Evolutionary conservation across 73 alveolate genomes (phyloP), one percentile per base, ranked within the genome.

Genomic region (Urostyla sp.): DNA sequence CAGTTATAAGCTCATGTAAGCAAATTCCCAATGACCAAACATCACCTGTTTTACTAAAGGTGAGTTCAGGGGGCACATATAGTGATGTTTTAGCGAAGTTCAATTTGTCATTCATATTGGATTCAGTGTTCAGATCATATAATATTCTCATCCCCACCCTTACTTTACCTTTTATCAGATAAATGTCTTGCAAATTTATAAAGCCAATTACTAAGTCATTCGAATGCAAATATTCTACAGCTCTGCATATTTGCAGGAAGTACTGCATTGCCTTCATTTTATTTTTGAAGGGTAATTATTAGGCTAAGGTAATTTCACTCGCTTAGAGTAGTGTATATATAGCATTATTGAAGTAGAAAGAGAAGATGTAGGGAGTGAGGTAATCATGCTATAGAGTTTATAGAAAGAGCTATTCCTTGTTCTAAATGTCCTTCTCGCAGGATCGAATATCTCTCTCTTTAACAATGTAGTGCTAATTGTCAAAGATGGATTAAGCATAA

Each of bases 11-110:
- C 35, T 63, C 79, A 21, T 63, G 79, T 21, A 63, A 24, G 7
- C 37, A 40, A 16, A 63, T 63, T 38, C 79, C 79, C 28, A 63
- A 40, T 24, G 79, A 63, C 79, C 79, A 63, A 38, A 63, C 60
- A 63, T 63, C 79, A 20, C 79, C 79, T 43, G 37, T 5, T 11
- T 16, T 27, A 10, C 61, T 18, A 63, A 63, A 63, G 8, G 11
- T 4, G 37, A 43, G 61, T 24, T 63, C 79, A 27, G 79, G 79
- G 7, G 79, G 79, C 18, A 63, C 31, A 23, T 63, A 63, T 7
- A 5, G 28, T 38, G 45, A n/a, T 15, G 37, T 63, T 36, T 6
- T 21, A 24, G 10, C 37, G 2, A 63, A 38, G 10, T 40, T 4
- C 43, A 21, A 15, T 21, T 63, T 63, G 11, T 35, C 23, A 2